Conservation (phyloP, 2,329 filamentous ascomycete genomes). For the Aspergillus ruber region DNA sequence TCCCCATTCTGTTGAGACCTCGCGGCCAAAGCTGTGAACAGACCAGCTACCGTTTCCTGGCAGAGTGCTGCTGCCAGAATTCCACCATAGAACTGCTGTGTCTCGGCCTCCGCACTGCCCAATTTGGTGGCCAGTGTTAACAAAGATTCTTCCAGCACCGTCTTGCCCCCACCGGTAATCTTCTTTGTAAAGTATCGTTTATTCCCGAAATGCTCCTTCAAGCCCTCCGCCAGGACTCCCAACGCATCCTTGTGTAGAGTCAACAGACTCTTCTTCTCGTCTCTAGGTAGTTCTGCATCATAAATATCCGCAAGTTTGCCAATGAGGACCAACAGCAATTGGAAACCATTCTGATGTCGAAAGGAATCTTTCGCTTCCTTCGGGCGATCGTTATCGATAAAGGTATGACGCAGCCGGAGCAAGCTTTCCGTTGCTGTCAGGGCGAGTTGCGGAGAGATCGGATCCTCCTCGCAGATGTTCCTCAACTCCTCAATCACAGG, state of each 20-base stretch:
- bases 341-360: slow-evolving; percentile 71
- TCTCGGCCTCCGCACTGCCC: slow-evolving; percentile 42
- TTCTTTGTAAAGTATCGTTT: slow-evolving; percentile 74
- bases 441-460: slow-evolving; percentile 26
- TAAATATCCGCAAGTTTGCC: slow-evolving; percentile 70
- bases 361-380: slow-evolving; percentile 69
- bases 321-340: slow-evolving; percentile 63
- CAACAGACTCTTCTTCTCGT: slow-evolving; percentile 61
- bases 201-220: slow-evolving; percentile 78
- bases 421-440: slow-evolving; percentile 50
- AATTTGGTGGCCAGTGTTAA: slow-evolving; percentile 59
- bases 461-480: slow-evolving; percentile 22
- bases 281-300: slow-evolving; percentile 53
- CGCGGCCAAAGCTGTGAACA: slow-evolving; percentile 49
- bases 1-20: slow-evolving; percentile 16
- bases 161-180: slow-evolving; percentile 72
- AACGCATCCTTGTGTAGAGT: slow-evolving; percentile 53
- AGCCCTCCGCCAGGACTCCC: slow-evolving; percentile 63
- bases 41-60: slow-evolving; percentile 64
- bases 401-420: slow-evolving; percentile 60
- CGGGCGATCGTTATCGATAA: slow-evolving; percentile 48
- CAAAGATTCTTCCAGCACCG: slow-evolving; percentile 64
- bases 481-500: slow-evolving; percentile 34
- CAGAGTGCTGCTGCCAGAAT: slow-evolving; percentile 75
- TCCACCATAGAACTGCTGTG: slow-evolving; percentile 76